A percentile compares a stretch with the other conserved stretches of the same genome.
These are phyloP conservation scores for Ophiostoma fasciatum DNA, from an alignment of 2,329 filamentous ascomycete genomes.

Conservation along the genomic window DNA sequence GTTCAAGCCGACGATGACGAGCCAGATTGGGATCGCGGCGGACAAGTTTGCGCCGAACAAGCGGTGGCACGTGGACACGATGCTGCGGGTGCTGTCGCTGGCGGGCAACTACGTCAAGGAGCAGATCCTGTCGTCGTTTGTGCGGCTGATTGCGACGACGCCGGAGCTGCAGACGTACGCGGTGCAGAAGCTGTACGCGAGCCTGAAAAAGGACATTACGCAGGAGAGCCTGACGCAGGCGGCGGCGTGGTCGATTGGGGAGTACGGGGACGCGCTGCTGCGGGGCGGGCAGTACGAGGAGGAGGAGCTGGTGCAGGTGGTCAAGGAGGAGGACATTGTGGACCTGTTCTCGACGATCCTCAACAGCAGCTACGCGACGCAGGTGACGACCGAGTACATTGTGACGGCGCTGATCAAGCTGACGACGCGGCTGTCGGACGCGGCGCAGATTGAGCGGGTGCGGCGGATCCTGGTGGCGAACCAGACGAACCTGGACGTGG, in stretches of 20 bases:
- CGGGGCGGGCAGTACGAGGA: constrained; percentile 85
- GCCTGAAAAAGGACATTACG: constrained; percentile 89
- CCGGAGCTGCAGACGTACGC: constrained; percentile 92
- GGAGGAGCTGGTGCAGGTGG: constrained; percentile 66
- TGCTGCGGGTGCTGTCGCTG: constrained; percentile 82
- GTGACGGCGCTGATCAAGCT: constrained; percentile 90
- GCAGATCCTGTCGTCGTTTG: constrained; percentile 91
- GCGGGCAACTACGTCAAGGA: constrained; percentile 97
- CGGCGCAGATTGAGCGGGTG: constrained; percentile 74
- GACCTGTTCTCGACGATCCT: constrained; percentile 87
- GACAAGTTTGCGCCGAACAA: constrained; percentile 95
- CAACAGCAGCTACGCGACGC: constrained; percentile 85
- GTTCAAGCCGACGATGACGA: constrained; percentile 97
- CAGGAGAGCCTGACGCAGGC: constrained; percentile 91
- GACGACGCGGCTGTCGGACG: constrained; percentile 71
- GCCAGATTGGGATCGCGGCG: constrained; percentile 91
- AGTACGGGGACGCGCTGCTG: constrained; percentile 86
- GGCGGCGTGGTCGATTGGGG: constrained; percentile 93
- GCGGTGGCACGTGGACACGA: constrained; percentile 96
- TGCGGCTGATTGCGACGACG: constrained; percentile 86
- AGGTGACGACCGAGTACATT: constrained; percentile 89
- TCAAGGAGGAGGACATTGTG: constrained; percentile 79
- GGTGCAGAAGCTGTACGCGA: constrained; percentile 83
- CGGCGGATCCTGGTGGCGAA: constrained; percentile 62
- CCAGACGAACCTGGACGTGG: constrained; percentile 79